phyloP scores from a whole-genome alignment of 2,329 filamentous ascomycete genomes.

The Aspergillus jensenii region DNA sequence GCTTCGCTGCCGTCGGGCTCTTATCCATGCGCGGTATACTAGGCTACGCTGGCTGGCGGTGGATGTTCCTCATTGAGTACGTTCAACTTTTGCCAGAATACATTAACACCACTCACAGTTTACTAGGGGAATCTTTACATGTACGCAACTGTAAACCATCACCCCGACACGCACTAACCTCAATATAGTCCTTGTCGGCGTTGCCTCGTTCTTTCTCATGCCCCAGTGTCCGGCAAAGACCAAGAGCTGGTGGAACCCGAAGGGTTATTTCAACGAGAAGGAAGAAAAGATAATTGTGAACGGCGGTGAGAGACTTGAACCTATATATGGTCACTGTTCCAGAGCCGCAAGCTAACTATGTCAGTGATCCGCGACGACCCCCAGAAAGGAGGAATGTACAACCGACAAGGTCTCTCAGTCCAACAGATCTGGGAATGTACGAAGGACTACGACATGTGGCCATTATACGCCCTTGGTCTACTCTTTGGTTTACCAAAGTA shows the following conservation, averaged over 20 bases:
- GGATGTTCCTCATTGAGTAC: conserved; percentile 59
- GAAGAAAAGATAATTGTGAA: conserved; percentile 64
- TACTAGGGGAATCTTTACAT: neutral
- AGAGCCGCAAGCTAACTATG: neutral
- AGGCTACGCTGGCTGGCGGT: conserved; percentile 44
- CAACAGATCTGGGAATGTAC: conserved; percentile 51
- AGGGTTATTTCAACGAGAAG: conserved; percentile 62
- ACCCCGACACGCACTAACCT: neutral
- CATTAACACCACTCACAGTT: neutral
- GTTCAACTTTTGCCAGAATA: conserved; percentile 31
- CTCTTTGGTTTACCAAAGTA: conserved; percentile 34
- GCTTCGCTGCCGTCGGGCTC: conserved; percentile 30
- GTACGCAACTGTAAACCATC: neutral
- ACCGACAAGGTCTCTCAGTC: conserved; percentile 50
- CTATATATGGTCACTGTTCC: neutral
- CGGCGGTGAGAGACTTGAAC: neutral
- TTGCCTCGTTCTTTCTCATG: conserved; percentile 57
- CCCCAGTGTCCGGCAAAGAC: conserved; percentile 54
- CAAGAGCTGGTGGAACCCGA: conserved; percentile 53
- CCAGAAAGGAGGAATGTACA: conserved; percentile 58
- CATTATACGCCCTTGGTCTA: conserved; percentile 50
- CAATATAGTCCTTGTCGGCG: conserved; percentile 50
- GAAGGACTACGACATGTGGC: conserved; percentile 57
- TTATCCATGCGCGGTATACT: conserved; percentile 33
- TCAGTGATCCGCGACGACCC: conserved; percentile 51